Evolutionary conservation across 768 basidiomycete genomes (phyloP).

Genomic region (Lactarius pseudohatsudake): DNA sequence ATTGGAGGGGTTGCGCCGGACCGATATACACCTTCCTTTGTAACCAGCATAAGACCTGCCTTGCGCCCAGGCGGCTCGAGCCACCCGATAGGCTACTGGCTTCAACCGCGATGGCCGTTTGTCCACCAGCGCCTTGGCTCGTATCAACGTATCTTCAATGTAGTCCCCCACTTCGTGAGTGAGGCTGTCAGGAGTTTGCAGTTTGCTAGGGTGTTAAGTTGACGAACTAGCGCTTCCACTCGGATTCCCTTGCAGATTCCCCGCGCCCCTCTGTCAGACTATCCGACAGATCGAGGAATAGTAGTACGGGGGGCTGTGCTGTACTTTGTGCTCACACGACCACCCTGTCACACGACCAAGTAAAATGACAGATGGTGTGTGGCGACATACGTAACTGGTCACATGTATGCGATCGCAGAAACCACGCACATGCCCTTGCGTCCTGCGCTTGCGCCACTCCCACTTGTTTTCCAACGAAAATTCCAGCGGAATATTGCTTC

Average conservation of each 20-base stretch:
- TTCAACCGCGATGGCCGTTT: background rate
- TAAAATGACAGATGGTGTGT: background rate
- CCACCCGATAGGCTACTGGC: background rate
- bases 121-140: background rate
- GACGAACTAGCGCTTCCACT: background rate
- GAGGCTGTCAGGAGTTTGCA: background rate
- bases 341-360: background rate
- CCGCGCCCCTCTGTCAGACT: background rate
- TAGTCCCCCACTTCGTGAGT: background rate
- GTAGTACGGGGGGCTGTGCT: background rate
- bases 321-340: constrained; percentile 1
- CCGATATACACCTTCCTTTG: background rate
- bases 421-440: background rate
- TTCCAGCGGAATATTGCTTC: background rate
- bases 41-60: background rate
- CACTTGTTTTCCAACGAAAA: background rate
- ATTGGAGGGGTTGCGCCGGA: background rate
- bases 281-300: background rate
- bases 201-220: background rate
- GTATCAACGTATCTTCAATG: background rate
- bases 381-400: background rate
- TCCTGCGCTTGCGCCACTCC: background rate
- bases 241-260: background rate
- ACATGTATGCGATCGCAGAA: background rate
- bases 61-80: too few relatives aligned